Evolutionary conservation across 192 early-diverging fungal species (phyloP), one percentile per base, ranked within the genome.

Genomic region (Helicostylum pulchrum): DNA sequence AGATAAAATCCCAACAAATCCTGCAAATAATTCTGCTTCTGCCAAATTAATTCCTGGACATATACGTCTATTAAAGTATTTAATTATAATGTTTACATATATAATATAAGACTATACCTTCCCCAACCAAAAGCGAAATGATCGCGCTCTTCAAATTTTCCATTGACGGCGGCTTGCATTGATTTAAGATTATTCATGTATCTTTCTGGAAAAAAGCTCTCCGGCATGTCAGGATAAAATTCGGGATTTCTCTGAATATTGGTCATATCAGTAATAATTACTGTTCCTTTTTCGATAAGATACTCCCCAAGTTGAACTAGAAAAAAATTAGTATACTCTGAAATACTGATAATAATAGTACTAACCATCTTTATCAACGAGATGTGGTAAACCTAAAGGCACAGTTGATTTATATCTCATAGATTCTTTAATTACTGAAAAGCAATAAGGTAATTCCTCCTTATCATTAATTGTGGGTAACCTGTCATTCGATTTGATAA

Each of bases 121-220:
- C 59, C 65, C 53, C 53, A 67, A 17, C 65, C 65, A 51, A 67
- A 67, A 14, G 46, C 21, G 23, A 49, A 51, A 3, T 60, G 55
- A 42, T 67, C 65, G 9, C 65, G 36, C 2, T 45, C 56, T 34
- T 31, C 45, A 36, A 67, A 32, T 11, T 32, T 47, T 6, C 65
- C 65, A 39, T 67, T 67, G 7, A 56, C 57, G 6, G 65, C 65
- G 21, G 55, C 56, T 3, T 43, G 32, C 44, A 48, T 45, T 60
- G 21, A 21, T 51, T 57, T 57, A 32, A 34, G 9, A 31, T 47
- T 2, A 10, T 23, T 5, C 1, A 67, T 1, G 19, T 39, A 67
- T 51, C 83, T 78, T 36, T 77, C 74, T 11, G 83, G 83, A 17
- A 73, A 60, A 21, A 83, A 85, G 45, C 64, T 75, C 2, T 81